These are phyloP conservation scores for Starmerella scarabaei DNA, from an alignment of 805 yeast species.

Conservation along the genomic window DNA sequence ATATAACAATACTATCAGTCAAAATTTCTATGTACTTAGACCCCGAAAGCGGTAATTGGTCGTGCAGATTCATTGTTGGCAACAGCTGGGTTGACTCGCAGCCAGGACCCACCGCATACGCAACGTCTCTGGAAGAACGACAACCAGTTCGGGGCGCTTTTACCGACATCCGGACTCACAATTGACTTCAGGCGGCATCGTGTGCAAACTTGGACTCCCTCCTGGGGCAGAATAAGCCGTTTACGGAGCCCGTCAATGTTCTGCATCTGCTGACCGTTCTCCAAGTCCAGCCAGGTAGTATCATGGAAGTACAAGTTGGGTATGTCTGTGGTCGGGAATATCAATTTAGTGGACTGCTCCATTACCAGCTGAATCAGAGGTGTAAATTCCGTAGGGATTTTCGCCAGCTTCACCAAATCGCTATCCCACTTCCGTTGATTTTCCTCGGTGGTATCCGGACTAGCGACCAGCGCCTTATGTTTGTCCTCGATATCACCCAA, in stretches of 20 bases:
- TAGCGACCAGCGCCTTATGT: slow-evolving; percentile 15
- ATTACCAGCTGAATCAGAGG: slow-evolving; percentile 28
- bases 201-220: slow-evolving; percentile 34
- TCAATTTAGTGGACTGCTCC: slow-evolving; percentile 7
- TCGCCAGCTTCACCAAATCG: slow-evolving; percentile 35
- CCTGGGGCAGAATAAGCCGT: slow-evolving; percentile 29
- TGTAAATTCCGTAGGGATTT: slow-evolving; percentile 35
- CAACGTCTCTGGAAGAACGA: slow-evolving; percentile 61
- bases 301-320: slow-evolving; percentile 51
- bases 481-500: slow-evolving; percentile 16
- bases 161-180: slow-evolving; percentile 28
- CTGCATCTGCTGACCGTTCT: slow-evolving; percentile 12
- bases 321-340: slow-evolving; percentile 27
- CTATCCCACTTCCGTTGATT: slow-evolving; percentile 16
- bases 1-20: no score
- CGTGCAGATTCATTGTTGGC: not conserved
- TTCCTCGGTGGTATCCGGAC: slow-evolving; percentile 9
- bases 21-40: no score
- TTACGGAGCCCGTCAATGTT: slow-evolving; percentile 30
- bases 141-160: slow-evolving; percentile 34
- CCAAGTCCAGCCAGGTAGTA: slow-evolving; percentile 48
- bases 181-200: slow-evolving; percentile 42
- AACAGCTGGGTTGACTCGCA: not conserved
- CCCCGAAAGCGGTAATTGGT: no score
- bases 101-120: slow-evolving; percentile 68